These are phyloP conservation scores for Aphanocladium album DNA, from an alignment of 2,329 filamentous ascomycete genomes.

Conservation along the genomic window DNA sequence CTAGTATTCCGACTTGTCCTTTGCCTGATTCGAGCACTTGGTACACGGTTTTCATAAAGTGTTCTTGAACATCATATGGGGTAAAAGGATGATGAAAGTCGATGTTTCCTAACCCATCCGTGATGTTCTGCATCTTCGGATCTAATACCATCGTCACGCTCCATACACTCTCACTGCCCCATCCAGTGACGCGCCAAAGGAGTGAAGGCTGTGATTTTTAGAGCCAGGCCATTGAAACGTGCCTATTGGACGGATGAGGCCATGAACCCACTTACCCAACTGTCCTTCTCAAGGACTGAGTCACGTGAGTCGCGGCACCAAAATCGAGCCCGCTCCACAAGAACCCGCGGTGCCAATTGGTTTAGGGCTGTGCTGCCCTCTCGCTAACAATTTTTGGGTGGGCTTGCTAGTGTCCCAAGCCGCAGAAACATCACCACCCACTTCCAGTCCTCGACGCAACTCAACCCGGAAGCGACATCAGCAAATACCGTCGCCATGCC, in stretches of 20 bases:
- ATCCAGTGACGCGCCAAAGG: background rate
- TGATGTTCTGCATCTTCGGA: constrained; percentile 17
- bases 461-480: constrained; percentile 40
- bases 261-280: background rate
- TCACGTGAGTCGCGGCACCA: constrained; percentile 26
- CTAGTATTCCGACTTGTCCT: constrained; percentile 80
- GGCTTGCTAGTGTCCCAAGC: constrained; percentile 24
- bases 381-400: constrained; percentile 33
- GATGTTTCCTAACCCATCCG: constrained; percentile 26
- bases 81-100: constrained; percentile 84
- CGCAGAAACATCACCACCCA: constrained; percentile 36
- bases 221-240: background rate
- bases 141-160: constrained; percentile 18
- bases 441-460: constrained; percentile 27
- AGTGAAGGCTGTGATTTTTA: background rate
- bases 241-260: background rate
- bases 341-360: constrained; percentile 12
- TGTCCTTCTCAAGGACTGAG: constrained; percentile 8
- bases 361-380: constrained; percentile 40
- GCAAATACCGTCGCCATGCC: constrained; percentile 56
- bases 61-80: constrained; percentile 79
- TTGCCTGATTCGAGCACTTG: constrained; percentile 64
- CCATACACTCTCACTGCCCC: background rate
- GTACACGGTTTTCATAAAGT: constrained; percentile 85
- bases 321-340: background rate